A percentile compares a stretch with the other conserved stretches of the same genome.
These are phyloP conservation scores for Lagenidium giganteum DNA, from an alignment of 352 stramenopile species.

Conservation along the genomic window DNA sequence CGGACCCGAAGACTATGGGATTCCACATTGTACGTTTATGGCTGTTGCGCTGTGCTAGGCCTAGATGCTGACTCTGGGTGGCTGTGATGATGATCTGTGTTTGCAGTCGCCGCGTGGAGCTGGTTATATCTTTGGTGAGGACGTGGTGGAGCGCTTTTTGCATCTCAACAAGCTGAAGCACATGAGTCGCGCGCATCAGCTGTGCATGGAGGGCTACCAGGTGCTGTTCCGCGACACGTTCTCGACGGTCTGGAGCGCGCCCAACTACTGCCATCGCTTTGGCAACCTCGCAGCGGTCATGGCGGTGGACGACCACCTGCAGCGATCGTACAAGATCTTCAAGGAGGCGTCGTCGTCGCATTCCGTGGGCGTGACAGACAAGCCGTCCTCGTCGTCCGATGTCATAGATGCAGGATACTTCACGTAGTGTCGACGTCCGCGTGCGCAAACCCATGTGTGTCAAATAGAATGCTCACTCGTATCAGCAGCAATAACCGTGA, in stretches of 20 bases:
- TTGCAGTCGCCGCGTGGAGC: slow-evolving; percentile 63
- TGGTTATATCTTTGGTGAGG: slow-evolving; percentile 85
- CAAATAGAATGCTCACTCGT: slow-evolving; percentile 1
- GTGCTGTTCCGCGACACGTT: slow-evolving; percentile 74
- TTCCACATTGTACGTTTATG: slow-evolving; percentile 62
- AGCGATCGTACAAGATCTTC: slow-evolving; percentile 85
- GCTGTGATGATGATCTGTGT: not conserved
- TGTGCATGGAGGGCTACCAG: slow-evolving; percentile 84
- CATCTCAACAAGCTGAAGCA: slow-evolving; percentile 75
- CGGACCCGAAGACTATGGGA: slow-evolving; percentile 73
- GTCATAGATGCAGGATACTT: slow-evolving; percentile 86
- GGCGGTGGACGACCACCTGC: slow-evolving; percentile 39
- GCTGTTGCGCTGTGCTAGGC: slow-evolving; percentile 17
- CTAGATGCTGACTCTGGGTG: slow-evolving; percentile 39
- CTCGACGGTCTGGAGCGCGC: slow-evolving; percentile 80
- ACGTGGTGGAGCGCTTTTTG: slow-evolving; percentile 82
- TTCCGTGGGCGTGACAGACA: slow-evolving; percentile 64
- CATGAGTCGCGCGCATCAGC: slow-evolving; percentile 78
- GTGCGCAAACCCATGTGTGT: slow-evolving; percentile 5
- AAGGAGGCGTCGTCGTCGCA: slow-evolving; percentile 68
- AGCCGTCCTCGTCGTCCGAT: slow-evolving; percentile 61
- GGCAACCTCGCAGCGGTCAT: slow-evolving; percentile 72
- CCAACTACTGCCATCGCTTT: slow-evolving; percentile 88
- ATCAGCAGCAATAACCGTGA: not conserved
- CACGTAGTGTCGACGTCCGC: slow-evolving; percentile 42